phyloP scores from a whole-genome alignment of 2,329 filamentous ascomycete genomes.

The Arthrobotrys conoides region DNA sequence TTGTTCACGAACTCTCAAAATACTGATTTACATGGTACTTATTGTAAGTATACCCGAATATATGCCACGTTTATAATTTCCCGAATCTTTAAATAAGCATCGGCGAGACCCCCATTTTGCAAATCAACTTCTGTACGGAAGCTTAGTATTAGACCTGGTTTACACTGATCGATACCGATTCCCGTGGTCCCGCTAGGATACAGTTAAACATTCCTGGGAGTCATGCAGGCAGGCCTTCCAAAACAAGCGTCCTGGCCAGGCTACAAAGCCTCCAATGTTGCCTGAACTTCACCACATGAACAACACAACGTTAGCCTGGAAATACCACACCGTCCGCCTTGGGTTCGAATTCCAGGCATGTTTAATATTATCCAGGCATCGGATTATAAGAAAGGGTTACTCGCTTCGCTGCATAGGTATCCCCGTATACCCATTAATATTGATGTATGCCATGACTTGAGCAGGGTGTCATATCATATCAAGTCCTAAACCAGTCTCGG shows the following conservation, averaged over 20 bases:
- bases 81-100: not conserved
- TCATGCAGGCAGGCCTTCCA: slow-evolving; percentile 19
- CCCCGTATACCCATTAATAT: too few species aligned
- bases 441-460: too few species aligned
- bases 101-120: not conserved
- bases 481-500: too few species aligned
- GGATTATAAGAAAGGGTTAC: not conserved
- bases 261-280: slow-evolving; percentile 31
- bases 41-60: too few species aligned
- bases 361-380: not conserved
- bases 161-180: not conserved
- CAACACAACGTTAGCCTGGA: slow-evolving; percentile 25
- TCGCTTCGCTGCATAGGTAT: too few species aligned
- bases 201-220: not conserved
- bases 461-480: too few species aligned
- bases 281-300: slow-evolving; percentile 30
- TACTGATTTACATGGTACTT: too few species aligned
- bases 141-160: too few species aligned
- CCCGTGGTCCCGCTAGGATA: not conserved
- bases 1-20: too few species aligned
- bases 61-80: not conserved
- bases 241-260: slow-evolving; percentile 30
- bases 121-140: too few species aligned
- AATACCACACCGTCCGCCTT: not conserved
- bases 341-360: not conserved